Evolutionary conservation across 306 rosid genomes (phyloP), one percentile per base, ranked within the genome.

Genomic region (Vicia villosa): DNA sequence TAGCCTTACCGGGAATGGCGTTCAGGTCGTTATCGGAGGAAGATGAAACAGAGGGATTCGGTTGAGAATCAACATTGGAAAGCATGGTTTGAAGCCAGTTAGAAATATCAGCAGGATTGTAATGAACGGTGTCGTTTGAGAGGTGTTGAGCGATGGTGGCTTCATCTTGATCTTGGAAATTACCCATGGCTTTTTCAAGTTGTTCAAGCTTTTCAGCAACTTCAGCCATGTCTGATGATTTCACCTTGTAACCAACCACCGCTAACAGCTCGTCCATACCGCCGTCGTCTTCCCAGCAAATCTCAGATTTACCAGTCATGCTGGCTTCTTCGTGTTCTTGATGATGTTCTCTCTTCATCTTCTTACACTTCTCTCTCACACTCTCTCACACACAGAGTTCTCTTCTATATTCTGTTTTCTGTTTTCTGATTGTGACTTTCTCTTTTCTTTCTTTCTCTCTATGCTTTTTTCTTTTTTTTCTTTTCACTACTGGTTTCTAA

Each of bases 231-330:
- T 83, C 92, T 0, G 96, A 84, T 0, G 92, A 86, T 76, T 80
- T 74, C 0, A 94, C 99, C 73, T 89, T 87, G 88, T 91, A 94
- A 0, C 99, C 99, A 14, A 91, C 74, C 34, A 88, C 92, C 6
- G 97, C 97, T 0, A 94, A 76, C 0, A 94, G 95, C 70, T 94
- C 99, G 40, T 94, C 98, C 90, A 88, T 80, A 11, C 86, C 96
- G 6, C 83, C 90, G 6, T 79, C 87, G 0, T 88, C 89, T 1
- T 90, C 87, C 96, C 97, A 90, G 88, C 97, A 94, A 5, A 84
- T 52, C 79, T 82, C 90, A 0, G 88, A 82, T 83, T 86, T 86
- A 45, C 68, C 68, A 24, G 42, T 65, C 70, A 45, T 34, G 5
- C 14, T 51, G 2, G n/a, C 2, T 0, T 66, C 52, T n/a, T 41